phyloP scores from a whole-genome alignment of 371 early-diverging fungal genomes.

The Coemansia sp. region DNA sequence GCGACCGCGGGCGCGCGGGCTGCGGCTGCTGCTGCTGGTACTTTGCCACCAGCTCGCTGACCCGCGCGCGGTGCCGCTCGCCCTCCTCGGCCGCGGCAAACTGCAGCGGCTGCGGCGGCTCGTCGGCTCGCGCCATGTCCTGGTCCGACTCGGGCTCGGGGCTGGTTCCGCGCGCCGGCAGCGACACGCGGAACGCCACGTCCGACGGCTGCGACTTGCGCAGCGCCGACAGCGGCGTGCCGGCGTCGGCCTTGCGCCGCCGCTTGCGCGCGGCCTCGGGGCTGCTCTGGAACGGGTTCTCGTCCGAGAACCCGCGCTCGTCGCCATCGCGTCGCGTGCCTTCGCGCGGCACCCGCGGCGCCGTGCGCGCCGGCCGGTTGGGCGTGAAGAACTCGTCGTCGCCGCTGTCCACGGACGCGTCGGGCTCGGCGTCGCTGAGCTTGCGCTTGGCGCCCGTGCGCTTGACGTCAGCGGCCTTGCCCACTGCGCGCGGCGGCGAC shows the following conservation, averaged over 20 bases:
- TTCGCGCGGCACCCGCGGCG: neutral
- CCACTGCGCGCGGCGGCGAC: conserved; percentile 2
- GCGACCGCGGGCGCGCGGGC: conserved; percentile 17
- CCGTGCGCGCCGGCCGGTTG: conserved; percentile 6
- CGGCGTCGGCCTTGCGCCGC: conserved; percentile 24
- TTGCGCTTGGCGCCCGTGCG: conserved; percentile 30
- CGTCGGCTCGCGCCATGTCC: neutral
- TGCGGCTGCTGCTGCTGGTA: conserved; percentile 19
- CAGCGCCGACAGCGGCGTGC: conserved; percentile 37
- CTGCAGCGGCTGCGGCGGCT: conserved; percentile 3
- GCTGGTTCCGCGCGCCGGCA: conserved; percentile 16
- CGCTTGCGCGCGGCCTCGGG: conserved; percentile 45
- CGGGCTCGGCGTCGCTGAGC: conserved; percentile 27
- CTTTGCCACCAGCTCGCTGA: conserved; percentile 24
- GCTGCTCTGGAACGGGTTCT: conserved; percentile 55
- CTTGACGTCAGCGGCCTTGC: conserved; percentile 7
- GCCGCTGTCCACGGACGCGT: conserved; percentile 13
- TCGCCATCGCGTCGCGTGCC: neutral
- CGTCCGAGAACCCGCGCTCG: conserved; percentile 44
- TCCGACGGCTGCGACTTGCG: conserved; percentile 50
- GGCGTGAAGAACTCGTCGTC: conserved; percentile 26
- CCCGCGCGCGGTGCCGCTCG: conserved; percentile 7
- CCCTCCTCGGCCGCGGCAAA: neutral
- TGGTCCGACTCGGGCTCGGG: conserved; percentile 1
- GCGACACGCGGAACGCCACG: conserved; percentile 29